Evolutionary conservation across 164 flowering plant species (phyloP).

Genomic region (Litsea cubeba): DNA sequence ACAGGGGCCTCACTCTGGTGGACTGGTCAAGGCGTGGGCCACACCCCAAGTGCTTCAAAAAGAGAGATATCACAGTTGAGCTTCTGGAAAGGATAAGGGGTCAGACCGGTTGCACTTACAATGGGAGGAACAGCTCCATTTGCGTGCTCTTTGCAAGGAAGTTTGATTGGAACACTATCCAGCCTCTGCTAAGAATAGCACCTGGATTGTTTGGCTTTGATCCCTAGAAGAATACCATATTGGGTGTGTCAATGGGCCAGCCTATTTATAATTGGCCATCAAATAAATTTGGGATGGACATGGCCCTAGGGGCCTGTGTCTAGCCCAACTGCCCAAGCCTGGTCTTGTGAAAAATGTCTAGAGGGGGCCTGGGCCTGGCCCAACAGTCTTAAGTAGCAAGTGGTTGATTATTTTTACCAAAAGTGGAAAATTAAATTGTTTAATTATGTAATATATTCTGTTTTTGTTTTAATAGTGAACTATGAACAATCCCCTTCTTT

Average conservation of each 20-base stretch:
- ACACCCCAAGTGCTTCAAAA: conserved; percentile 38
- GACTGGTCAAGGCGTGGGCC: conserved; percentile 70
- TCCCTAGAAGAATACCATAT: background rate
- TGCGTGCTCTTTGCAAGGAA: conserved; percentile 81
- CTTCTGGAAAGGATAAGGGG: conserved; percentile 43
- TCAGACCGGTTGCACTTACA: conserved; percentile 31
- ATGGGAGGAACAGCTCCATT: conserved; percentile 32
- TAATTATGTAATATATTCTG: no score
- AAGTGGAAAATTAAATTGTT: no score
- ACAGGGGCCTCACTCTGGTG: conserved; percentile 56
- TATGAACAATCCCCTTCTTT: no score
- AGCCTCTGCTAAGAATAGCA: conserved; percentile 50
- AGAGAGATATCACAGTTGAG: conserved; percentile 42
- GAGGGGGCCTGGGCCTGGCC: no score
- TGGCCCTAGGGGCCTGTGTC: no score
- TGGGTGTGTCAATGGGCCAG: background rate
- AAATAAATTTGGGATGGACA: no score
- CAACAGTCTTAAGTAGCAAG: no score
- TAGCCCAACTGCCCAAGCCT: no score
- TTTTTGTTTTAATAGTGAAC: no score
- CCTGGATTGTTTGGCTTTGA: conserved; percentile 43
- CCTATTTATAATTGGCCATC: no score
- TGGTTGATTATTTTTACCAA: no score
- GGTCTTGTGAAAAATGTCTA: no score
- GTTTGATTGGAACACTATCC: conserved; percentile 42